Conservation (phyloP, 1,284 basidiomycete genomes). For the Sporisorium graminicola region DNA sequence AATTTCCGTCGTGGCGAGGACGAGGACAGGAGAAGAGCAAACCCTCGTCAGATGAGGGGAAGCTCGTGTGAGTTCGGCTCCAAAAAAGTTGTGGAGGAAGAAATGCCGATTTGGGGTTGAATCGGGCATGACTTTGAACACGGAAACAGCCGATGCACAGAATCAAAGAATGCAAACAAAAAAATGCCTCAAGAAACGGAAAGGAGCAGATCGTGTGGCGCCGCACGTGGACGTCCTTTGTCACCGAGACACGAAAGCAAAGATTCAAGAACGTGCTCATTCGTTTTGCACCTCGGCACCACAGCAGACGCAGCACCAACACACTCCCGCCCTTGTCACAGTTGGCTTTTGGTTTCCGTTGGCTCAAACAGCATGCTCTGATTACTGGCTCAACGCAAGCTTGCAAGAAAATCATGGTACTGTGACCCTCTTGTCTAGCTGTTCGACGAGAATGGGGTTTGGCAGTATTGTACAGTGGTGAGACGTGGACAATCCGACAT, state of each 20-base stretch:
- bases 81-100: constrained; percentile 18
- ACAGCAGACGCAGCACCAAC: too few relatives aligned
- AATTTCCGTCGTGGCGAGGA: background rate
- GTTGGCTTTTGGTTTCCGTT: background rate
- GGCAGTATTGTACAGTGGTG: background rate
- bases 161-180: too few relatives aligned
- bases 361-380: background rate
- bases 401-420: too few relatives aligned
- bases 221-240: constrained; percentile 23
- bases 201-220: background rate
- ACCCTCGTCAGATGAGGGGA: background rate
- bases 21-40: background rate
- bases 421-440: background rate
- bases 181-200: background rate
- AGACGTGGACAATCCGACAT: constrained; percentile 34
- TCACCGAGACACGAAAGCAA: constrained; percentile 1
- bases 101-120: background rate
- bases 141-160: background rate
- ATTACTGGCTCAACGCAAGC: background rate
- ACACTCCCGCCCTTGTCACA: background rate
- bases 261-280: constrained; percentile 27
- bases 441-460: background rate
- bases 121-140: background rate
- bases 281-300: background rate
- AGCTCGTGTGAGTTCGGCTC: constrained; percentile 14